Base-by-base conservation (phyloP, 1,284 basidiomycete genomes). In the Coniophora puteana region DNA sequence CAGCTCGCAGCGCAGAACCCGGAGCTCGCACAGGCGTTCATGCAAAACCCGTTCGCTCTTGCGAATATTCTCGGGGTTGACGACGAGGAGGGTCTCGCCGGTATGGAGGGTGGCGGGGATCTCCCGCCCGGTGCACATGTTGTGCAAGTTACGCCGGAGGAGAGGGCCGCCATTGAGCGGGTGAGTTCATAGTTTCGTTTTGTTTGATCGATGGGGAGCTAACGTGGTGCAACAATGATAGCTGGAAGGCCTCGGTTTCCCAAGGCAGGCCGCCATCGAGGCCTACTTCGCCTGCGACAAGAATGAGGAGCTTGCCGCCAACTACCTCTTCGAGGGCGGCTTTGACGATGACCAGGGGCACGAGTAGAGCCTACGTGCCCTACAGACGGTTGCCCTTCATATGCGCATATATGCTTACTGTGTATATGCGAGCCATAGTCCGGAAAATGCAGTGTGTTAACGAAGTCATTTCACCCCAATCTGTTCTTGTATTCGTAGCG, bases 241-340 rank as follows among this genome's bases (percentile, higher is more conserved):
- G 87, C 71, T 97, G 46, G 79, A 91, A 64, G 83, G 71, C 2
- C 79, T 97, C 40, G 93, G 93, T 1, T 97, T 97, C 64, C 65
- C 87, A 17, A 75, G 90, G 33, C 74, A 92, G 38, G 68, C 71
- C 0, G 93, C 76, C 4, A 67, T 92, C 31, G 80, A 95, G 62
- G 93, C 93, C 1, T 97, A 89, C 67, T 78, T 93, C 66, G 83
- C 84, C 5, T 96, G 93, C 63, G 93, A 93, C 63, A 93, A 90
- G 75, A 92, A 97, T 58, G 93, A 97, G 66, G 92, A 95, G 61
- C 67, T 94, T 30, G 92, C 93, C 2, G 93, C 93, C 16, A 95
- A 94, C 59, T 94, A 84, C 56, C 65, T 94, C 54, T 93, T 94
- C 53, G 92, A 94, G 50, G 63, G 69, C 46, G 69, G 69, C 25